Evolutionary conservation across 1,284 basidiomycete species (phyloP).

Genomic region (Moniliella sp.): DNA sequence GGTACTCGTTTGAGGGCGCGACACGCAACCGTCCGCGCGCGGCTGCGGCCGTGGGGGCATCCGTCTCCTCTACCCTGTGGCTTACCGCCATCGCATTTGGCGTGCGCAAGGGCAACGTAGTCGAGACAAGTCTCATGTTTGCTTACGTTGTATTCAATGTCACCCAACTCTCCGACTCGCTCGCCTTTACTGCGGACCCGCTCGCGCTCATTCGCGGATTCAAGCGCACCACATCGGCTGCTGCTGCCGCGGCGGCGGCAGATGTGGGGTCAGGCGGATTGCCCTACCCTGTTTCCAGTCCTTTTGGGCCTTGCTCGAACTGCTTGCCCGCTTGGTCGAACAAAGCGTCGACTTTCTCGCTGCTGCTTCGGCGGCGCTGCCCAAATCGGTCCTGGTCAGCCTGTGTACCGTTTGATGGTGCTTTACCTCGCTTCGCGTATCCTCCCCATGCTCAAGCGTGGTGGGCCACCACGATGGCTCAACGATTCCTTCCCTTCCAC

Average conservation of each 20-base stretch:
- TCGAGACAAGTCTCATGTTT: conserved; percentile 29
- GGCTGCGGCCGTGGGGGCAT: conserved; percentile 23
- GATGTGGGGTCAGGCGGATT: too few relatives aligned
- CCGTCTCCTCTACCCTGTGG: conserved; percentile 22
- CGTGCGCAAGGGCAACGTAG: conserved; percentile 26
- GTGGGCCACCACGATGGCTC: background rate
- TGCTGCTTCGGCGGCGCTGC: conserved; percentile 19
- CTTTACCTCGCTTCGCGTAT: conserved; percentile 27
- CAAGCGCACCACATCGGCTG: conserved; percentile 16
- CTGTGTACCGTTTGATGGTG: conserved; percentile 26
- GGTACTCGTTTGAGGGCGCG: conserved; percentile 23
- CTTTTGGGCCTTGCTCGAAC: too few relatives aligned
- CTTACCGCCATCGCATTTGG: conserved; percentile 29
- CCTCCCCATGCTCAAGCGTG: conserved; percentile 9
- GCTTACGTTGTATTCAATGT: conserved; percentile 32
- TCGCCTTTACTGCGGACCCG: conserved; percentile 22
- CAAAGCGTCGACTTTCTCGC: conserved; percentile 16
- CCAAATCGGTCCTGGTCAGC: conserved; percentile 23
- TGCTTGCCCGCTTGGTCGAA: too few relatives aligned
- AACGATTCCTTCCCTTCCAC: too few relatives aligned
- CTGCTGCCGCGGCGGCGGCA: too few relatives aligned
- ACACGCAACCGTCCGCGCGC: conserved; percentile 16
- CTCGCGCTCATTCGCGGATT: conserved; percentile 26
- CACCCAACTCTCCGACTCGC: conserved; percentile 17
- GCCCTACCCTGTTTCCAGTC: too few relatives aligned